Evolutionary conservation across 1,139 yeast species (phyloP).

Genomic region (Debaryomyces sp.): DNA sequence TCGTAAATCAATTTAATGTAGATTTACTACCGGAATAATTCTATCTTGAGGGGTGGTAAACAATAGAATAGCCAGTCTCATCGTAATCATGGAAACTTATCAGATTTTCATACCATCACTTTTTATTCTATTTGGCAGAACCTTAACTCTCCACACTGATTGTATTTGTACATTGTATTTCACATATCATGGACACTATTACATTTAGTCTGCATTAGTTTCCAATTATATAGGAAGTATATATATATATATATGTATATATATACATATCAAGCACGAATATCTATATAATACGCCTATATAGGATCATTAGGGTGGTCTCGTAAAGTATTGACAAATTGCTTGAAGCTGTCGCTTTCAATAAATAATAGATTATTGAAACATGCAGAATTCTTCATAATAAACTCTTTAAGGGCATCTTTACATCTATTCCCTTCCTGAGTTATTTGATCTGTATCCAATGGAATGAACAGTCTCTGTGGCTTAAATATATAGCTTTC

Average conservation of each 20-base stretch:
- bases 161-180: no score
- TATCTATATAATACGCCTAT: slow-evolving; percentile 5
- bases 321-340: slow-evolving; percentile 8
- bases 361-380: slow-evolving; percentile 14
- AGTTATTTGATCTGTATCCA: background rate
- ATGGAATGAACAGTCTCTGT: slow-evolving; percentile 2
- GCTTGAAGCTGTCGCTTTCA: slow-evolving; percentile 12
- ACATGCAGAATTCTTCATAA: slow-evolving; percentile 13
- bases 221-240: background rate
- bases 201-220: no score
- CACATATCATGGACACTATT: no score
- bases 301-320: slow-evolving; percentile 12
- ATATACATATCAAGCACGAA: background rate
- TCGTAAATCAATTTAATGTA: no score
- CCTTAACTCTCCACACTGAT: no score
- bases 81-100: no score
- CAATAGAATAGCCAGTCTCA: no score
- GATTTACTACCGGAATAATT: no score
- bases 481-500: background rate
- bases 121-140: no score
- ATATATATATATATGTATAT: background rate
- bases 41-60: no score
- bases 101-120: no score
- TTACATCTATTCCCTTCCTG: slow-evolving; percentile 8
- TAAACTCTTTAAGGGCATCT: slow-evolving; percentile 12